Base-by-base conservation (phyloP, 768 basidiomycete species). In the Rhodotorula graminis region DNA sequence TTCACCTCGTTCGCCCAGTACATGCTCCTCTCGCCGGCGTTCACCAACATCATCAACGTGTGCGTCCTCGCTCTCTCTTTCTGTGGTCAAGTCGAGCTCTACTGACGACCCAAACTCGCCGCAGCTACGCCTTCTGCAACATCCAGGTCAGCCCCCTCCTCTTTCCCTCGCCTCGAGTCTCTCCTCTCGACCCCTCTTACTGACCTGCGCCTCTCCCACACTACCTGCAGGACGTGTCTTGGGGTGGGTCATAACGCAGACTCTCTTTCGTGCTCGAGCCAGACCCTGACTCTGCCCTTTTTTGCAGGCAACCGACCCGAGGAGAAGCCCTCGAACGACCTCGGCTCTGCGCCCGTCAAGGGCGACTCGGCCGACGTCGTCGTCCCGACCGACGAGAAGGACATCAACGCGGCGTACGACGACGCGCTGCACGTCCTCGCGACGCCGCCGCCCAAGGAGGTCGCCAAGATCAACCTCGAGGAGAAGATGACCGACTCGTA, bases 1-100 rank as follows among this genome's bases (percentile, higher is more conserved):
- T 60, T 96, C 74, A 97, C 94, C 15, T 93, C 91, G 77, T 93
- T 93, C 78, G 76, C 88, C 25, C 92, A 91, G 62, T 99, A 96
- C 79, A 81, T 97, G 78, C 83, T 97, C 29, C 85, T 67, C n/a
- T 57, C 70, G 27, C 53, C 62, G 65, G 73, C 76, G n/a, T 79
- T 71, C 71, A 90, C 81, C 79, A 80, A 78, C 66, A 57, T 78
- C 15, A 72, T 81, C 53, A 65, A 52, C 73, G 92, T 90, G 44
- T 46, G 12, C 44, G 44, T 46, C 44, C 44, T 46, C 18, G 37
- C 5, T 37, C 44, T 12, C 12, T 18, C 44, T 14, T 46, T 46
- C 18, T 2, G 2, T 14, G 14, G 8, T 44, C 42, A 74, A 21
- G 78, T 78, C 42, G 75, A 78, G 12, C 65, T 79, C 37, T 37